Conservation (phyloP, 305 asterid species). For the Fraxinus paxiana region DNA sequence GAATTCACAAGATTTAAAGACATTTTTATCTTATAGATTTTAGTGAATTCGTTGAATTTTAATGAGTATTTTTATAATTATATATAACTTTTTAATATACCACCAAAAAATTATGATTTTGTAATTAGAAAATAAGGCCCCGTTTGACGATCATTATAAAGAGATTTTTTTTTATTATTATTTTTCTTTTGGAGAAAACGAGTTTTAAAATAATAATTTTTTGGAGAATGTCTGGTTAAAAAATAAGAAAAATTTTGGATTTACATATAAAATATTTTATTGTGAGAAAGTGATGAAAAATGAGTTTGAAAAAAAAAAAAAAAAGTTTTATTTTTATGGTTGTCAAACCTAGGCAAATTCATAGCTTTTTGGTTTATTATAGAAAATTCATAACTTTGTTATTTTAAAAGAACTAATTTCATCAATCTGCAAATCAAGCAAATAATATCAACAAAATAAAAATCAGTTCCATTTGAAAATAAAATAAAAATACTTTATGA, state of each 20-base stretch:
- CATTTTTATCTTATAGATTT: background rate
- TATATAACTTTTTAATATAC: background rate
- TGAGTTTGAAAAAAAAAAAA: too few relatives aligned
- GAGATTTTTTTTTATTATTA: too few relatives aligned
- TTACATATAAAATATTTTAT: too few relatives aligned
- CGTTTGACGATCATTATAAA: too few relatives aligned
- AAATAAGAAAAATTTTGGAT: too few relatives aligned
- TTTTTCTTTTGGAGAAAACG: too few relatives aligned
- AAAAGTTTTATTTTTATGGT: too few relatives aligned
- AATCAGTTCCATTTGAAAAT: background rate
- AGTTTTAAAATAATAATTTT: too few relatives aligned
- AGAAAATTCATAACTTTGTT: background rate
- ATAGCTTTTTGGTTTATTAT: background rate
- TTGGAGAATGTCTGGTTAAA: too few relatives aligned
- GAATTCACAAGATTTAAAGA: background rate
- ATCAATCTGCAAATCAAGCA: background rate
- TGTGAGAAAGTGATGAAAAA: too few relatives aligned
- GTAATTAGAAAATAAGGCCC: slow-evolving; percentile 13
- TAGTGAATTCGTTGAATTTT: background rate
- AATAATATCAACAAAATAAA: background rate
- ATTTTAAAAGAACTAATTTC: background rate
- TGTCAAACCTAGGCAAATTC: background rate
- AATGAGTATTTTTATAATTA: background rate
- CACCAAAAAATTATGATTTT: background rate
- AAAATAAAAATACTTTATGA: background rate